Evolutionary conservation across 805 yeast genomes (phyloP), one percentile per base, ranked within the genome.

Genomic region (Wickerhamomyces chambardii): DNA sequence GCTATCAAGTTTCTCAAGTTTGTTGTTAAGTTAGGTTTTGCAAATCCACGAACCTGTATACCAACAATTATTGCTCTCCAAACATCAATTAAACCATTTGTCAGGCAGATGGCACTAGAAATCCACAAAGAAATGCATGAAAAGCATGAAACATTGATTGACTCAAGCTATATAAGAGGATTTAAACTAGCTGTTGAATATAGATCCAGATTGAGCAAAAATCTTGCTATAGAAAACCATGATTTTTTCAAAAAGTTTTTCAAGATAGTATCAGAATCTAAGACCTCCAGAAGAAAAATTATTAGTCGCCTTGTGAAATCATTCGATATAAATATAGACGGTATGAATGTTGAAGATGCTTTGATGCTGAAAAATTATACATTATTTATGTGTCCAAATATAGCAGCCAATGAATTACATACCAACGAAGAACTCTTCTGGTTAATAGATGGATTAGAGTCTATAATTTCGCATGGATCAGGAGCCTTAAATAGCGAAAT

Each of bases 51-150:
- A 37, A 47, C 70, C 5, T 73, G 85, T 46, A 70, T 79, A 6
- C 72, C 87, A 0, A 78, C 87, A 0, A 64, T 84, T 1, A 68
- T 84, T 37, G 90, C 90, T 0, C 58, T 86, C 26, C 77, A 78
- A 38, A 64, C 83, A 0, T 74, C 85, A 0, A 55, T 61, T 1
- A 55, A 61, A 15, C 51, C 49, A 4, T 49, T 55, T 10, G 63
- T 82, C 15, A 61, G 68, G 24, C 51, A 51, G 3, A 55, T 68
- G 10, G 85, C 87, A 0, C 38, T 61, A 1, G 65, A 63, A 1
- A 56, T 83, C 36, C 83, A 82, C 44, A 49, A 51, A 16, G 73
- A 67, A 8, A 46, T 85, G 4, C 74, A 70, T 44, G 78, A 71
- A 16, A 80, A 77, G 40, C 76, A 83, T 48, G 90, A 83, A 50